Conservation (phyloP, 1,139 yeast genomes). For the Zygotorulaspora mrakii region DNA sequence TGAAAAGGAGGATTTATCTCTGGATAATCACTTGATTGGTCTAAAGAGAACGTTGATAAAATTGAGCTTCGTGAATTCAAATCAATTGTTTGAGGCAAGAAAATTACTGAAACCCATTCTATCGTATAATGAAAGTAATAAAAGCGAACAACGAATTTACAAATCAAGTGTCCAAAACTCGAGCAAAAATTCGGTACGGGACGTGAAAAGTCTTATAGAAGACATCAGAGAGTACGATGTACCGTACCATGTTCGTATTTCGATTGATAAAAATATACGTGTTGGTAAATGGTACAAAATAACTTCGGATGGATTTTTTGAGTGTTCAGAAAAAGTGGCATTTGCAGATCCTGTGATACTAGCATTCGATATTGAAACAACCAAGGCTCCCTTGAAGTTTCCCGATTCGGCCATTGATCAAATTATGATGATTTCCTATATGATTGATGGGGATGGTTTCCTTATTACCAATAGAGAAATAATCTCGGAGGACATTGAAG, state of each 20-base stretch:
- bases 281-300: slow-evolving; percentile 97
- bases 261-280: slow-evolving; percentile 79
- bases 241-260: slow-evolving; percentile 92
- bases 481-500: slow-evolving; percentile 90
- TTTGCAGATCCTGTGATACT: slow-evolving; percentile 97
- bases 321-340: slow-evolving; percentile 67
- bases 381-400: slow-evolving; percentile 92
- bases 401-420: slow-evolving; percentile 94
- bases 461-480: slow-evolving; percentile 92
- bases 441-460: slow-evolving; percentile 97
- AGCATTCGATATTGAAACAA: slow-evolving; percentile 97
- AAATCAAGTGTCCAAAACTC: slow-evolving; percentile 27
- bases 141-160: slow-evolving; percentile 69
- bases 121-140: slow-evolving; percentile 58
- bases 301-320: slow-evolving; percentile 56
- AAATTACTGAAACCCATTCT: slow-evolving; percentile 65
- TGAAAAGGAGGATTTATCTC: slow-evolving; percentile 69
- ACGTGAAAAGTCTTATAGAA: slow-evolving; percentile 62
- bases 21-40: slow-evolving; percentile 87
- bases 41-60: slow-evolving; percentile 59
- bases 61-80: slow-evolving; percentile 69
- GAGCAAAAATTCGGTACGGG: slow-evolving; percentile 36
- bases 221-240: slow-evolving; percentile 94
- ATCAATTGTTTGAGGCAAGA: slow-evolving; percentile 73
- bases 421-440: slow-evolving; percentile 98